Conservation (phyloP, 192 early-diverging fungal species). For the Backusella psychrophila region DNA sequence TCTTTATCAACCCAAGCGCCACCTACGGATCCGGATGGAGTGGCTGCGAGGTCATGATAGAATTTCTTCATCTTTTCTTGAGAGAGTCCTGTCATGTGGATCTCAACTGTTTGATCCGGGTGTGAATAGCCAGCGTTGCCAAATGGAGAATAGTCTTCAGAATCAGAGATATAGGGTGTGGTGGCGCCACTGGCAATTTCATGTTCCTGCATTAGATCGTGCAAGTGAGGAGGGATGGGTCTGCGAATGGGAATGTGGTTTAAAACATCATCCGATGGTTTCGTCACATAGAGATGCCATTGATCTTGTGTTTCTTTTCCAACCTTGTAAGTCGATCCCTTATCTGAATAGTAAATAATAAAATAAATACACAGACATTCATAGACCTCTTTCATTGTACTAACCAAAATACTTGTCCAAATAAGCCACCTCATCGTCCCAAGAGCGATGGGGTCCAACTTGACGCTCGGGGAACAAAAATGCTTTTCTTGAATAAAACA, state of each 20-base stretch:
- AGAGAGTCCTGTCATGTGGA: conserved; percentile 92
- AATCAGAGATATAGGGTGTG: conserved; percentile 22
- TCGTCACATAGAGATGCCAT: conserved; percentile 91
- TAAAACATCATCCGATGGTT: conserved; percentile 56
- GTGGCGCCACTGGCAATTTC: conserved; percentile 16
- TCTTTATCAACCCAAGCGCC: conserved; percentile 67
- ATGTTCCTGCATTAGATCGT: background rate
- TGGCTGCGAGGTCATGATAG: conserved; percentile 55
- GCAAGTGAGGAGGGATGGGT: background rate
- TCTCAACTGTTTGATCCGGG: conserved; percentile 92
- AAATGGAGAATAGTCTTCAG: conserved; percentile 28
- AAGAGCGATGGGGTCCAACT: conserved; percentile 81
- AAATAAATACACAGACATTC: background rate
- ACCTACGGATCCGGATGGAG: conserved; percentile 59
- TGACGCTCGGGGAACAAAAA: conserved; percentile 97
- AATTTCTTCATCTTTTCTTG: conserved; percentile 77
- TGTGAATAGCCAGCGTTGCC: conserved; percentile 26
- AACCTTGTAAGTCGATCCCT: conserved; percentile 83
- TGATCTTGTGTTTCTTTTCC: conserved; percentile 93
- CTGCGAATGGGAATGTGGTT: conserved; percentile 15
- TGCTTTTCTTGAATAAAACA: conserved; percentile 96
- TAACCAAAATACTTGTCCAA: conserved; percentile 65
- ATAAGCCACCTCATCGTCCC: conserved; percentile 86
- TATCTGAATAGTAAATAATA: conserved; percentile 30
- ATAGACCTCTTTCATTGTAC: background rate